Evolutionary conservation across 2,329 filamentous ascomycete species (phyloP).

Genomic region (Xylaria digitata): DNA sequence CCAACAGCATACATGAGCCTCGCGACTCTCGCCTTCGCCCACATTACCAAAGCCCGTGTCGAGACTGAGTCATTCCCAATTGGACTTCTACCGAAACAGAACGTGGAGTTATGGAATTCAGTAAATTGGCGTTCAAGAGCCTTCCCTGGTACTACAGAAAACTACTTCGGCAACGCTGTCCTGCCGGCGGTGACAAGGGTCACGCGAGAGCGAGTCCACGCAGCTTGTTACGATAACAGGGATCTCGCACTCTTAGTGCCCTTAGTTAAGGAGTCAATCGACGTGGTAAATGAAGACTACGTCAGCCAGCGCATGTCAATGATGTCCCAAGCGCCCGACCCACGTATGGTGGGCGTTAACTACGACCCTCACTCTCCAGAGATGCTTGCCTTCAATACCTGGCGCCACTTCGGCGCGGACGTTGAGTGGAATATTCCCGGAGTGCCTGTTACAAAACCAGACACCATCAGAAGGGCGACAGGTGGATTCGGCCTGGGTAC

Average conservation of each 20-base stretch:
- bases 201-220: conserved; percentile 41
- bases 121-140: conserved; percentile 57
- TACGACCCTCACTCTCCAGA: conserved; percentile 56
- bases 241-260: conserved; percentile 49
- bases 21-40: conserved; percentile 56
- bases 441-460: conserved; percentile 52
- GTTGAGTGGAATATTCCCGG: conserved; percentile 53
- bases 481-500: conserved; percentile 50
- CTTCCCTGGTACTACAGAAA: conserved; percentile 47
- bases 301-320: conserved; percentile 54
- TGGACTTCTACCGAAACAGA: conserved; percentile 37
- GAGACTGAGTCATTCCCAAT: conserved; percentile 43
- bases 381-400: conserved; percentile 58
- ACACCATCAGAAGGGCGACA: conserved; percentile 50
- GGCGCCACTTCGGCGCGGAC: conserved; percentile 58
- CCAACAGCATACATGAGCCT: conserved; percentile 56
- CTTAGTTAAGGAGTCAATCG: conserved; percentile 50
- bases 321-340: conserved; percentile 53
- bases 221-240: conserved; percentile 42
- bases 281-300: conserved; percentile 56
- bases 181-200: conserved; percentile 53
- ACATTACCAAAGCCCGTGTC: conserved; percentile 53
- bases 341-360: conserved; percentile 55
- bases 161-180: conserved; percentile 58
- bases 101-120: conserved; percentile 53